Percentiles rank a stretch among this genome's conserved stretches.
These are phyloP conservation scores for Nannochloropsis oceanica DNA, from an alignment of 108 stramenopile genomes.

Conservation along the genomic window DNA sequence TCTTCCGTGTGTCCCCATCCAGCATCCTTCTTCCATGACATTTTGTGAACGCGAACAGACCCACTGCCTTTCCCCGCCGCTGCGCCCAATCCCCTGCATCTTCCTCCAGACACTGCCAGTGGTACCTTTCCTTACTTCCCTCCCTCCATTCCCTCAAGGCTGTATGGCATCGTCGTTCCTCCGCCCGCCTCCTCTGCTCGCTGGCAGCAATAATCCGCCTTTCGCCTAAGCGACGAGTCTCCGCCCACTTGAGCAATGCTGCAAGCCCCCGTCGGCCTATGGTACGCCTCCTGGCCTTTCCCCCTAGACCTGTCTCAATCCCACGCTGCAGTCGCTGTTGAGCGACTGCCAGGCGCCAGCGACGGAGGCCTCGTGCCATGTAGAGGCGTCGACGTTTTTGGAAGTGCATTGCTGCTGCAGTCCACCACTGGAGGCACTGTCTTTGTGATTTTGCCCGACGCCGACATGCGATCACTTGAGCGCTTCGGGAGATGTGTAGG, in stretches of 20 bases:
- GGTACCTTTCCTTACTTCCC: not conserved
- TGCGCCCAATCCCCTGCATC: not conserved
- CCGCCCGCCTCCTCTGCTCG: not conserved
- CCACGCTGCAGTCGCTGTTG: not conserved
- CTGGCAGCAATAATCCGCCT: not conserved
- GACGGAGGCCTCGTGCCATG: not conserved
- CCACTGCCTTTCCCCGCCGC: not conserved
- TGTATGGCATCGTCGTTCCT: not conserved
- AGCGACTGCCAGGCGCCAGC: not conserved
- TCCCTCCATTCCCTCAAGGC: not conserved
- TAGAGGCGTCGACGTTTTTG: not conserved
- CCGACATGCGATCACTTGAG: not conserved
- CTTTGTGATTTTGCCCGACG: not conserved
- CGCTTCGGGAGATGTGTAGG: not conserved
- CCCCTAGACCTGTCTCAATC: not conserved
- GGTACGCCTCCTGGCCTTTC: not conserved
- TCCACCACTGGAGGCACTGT: not conserved
- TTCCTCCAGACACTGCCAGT: not conserved
- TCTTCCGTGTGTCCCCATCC: not conserved
- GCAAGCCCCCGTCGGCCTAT: not conserved
- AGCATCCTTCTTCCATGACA: not conserved
- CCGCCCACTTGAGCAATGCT: not conserved
- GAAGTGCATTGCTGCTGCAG: not conserved
- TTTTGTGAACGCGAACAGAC: not conserved
- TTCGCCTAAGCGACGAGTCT: not conserved